Evolutionary conservation across 1,139 yeast genomes (phyloP).

Genomic region (Blastobotrys petasosporus): DNA sequence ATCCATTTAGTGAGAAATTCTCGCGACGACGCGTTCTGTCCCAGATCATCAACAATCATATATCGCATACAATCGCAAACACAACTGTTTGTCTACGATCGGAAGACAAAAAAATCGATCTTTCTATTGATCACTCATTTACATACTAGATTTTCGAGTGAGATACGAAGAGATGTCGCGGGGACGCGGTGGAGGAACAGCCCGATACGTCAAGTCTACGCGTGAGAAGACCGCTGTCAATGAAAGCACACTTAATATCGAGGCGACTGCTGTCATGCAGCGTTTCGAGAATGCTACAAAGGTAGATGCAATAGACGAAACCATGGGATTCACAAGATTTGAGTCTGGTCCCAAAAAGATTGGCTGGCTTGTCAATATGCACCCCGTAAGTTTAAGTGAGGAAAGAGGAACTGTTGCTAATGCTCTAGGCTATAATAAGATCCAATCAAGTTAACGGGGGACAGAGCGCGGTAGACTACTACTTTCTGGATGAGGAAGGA

Average conservation of each 20-base stretch:
- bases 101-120: no score
- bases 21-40: no score
- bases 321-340: constrained; percentile 80
- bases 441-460: constrained; percentile 54
- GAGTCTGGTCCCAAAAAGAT: constrained; percentile 65
- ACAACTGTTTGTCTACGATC: no score
- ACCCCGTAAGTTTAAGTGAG: constrained; percentile 32
- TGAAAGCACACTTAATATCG: constrained; percentile 28
- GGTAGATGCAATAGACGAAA: constrained; percentile 45
- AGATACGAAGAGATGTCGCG: no score
- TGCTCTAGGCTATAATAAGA: constrained; percentile 45
- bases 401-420: not conserved
- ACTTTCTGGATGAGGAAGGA: constrained; percentile 95
- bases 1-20: no score
- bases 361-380: constrained; percentile 86
- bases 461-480: constrained; percentile 85
- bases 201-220: no score
- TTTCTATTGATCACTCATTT: no score
- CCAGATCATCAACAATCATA: no score
- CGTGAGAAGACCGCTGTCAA: constrained; percentile 16
- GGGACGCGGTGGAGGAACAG: no score
- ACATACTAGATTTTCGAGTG: no score
- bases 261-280: constrained; percentile 23
- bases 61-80: no score
- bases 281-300: constrained; percentile 24